Evolutionary conservation across 768 basidiomycete genomes (phyloP).

Genomic region (Kwoniella dendrophila): DNA sequence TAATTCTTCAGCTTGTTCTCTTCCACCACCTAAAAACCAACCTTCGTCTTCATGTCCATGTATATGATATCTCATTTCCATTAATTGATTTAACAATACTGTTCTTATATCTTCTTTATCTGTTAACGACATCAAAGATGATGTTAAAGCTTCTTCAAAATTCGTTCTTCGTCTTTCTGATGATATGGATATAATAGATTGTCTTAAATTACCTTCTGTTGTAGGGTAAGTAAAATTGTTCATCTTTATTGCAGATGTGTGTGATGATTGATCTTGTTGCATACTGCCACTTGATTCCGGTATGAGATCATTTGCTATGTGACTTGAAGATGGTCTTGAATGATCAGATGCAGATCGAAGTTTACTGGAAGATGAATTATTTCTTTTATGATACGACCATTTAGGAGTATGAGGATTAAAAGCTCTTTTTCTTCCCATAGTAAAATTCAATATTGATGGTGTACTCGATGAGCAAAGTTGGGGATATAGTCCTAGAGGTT

Average conservation of each 20-base stretch:
- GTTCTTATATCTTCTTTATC: conserved; percentile 23
- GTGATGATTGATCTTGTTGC: too few relatives aligned
- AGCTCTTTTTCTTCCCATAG: conserved; percentile 12
- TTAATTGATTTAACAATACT: conserved; percentile 31
- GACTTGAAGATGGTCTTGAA: conserved; percentile 4
- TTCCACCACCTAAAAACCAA: conserved; percentile 38
- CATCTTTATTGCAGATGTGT: too few relatives aligned
- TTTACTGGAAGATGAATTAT: conserved; percentile 13
- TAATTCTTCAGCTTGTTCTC: conserved; percentile 15
- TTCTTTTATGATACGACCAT: conserved; percentile 15
- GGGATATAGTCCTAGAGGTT: conserved; percentile 5
- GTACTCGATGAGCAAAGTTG: conserved; percentile 1
- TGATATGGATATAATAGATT: background rate
- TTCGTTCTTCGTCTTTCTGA: background rate
- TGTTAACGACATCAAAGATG: conserved; percentile 27
- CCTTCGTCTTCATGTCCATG: conserved; percentile 16
- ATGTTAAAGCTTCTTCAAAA: conserved; percentile 24
- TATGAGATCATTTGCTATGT: background rate
- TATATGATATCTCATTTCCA: conserved; percentile 26
- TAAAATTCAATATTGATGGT: conserved; percentile 1
- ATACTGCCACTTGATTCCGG: background rate
- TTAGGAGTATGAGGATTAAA: conserved; percentile 2
- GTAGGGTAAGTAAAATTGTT: background rate
- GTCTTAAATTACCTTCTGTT: background rate
- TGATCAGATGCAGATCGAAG: background rate